These are phyloP conservation scores for Clarireedia monteithiana DNA, from an alignment of 2,329 filamentous ascomycete genomes.

Conservation along the genomic window DNA sequence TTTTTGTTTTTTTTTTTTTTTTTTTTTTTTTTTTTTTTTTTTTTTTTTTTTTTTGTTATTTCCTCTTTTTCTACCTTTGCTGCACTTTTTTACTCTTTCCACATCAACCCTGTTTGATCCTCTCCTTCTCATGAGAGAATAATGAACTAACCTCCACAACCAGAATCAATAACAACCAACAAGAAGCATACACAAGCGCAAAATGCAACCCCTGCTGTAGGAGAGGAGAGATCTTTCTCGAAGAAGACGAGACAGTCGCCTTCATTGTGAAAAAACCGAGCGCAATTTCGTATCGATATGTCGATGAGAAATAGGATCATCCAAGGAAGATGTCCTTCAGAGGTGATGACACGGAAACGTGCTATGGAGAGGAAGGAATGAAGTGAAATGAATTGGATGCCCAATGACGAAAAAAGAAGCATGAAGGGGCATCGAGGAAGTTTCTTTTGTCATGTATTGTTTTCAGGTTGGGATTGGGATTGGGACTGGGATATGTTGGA, in stretches of 20 bases:
- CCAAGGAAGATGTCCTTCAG: not conserved
- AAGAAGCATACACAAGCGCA: not conserved
- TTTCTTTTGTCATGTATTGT: too few species aligned
- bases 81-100: not conserved
- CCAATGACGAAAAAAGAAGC: too few species aligned
- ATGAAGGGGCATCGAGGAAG: too few species aligned
- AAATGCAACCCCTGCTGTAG: not conserved
- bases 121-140: too few species aligned
- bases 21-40: not conserved
- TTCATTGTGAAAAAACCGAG: slow-evolving; percentile 16
- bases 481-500: too few species aligned
- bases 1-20: not conserved
- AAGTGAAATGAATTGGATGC: too few species aligned
- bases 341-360: not conserved
- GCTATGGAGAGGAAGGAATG: not conserved
- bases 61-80: not conserved
- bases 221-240: slow-evolving; percentile 18
- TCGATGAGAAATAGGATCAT: too few species aligned
- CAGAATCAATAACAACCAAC: not conserved
- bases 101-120: too few species aligned
- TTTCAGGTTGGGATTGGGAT: too few species aligned
- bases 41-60: not conserved
- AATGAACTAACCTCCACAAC: not conserved
- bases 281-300: too few species aligned
- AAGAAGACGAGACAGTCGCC: slow-evolving; percentile 17